Conservation (phyloP, 1,139 yeast species). For the Saccharomyces hybrid region DNA sequence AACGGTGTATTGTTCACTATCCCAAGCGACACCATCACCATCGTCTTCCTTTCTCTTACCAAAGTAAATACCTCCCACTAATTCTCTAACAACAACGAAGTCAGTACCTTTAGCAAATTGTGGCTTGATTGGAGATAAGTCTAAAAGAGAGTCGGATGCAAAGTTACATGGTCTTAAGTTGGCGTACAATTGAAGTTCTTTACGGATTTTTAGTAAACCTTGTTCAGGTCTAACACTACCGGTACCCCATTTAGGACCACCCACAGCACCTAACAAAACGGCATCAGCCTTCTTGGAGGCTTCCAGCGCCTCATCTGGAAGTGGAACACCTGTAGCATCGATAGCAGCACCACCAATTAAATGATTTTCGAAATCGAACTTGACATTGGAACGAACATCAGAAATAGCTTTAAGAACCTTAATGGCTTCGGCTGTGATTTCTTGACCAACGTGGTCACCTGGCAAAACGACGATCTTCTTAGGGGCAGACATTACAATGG, state of each 20-base stretch:
- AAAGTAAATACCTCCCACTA: slow-evolving; percentile 96
- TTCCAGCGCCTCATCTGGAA: slow-evolving; percentile 78
- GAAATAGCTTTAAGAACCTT: slow-evolving; percentile 80
- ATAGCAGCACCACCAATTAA: slow-evolving; percentile 97
- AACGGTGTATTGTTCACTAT: slow-evolving; percentile 85
- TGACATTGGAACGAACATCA: slow-evolving; percentile 50
- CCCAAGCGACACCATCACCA: slow-evolving; percentile 81
- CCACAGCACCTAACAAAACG: slow-evolving; percentile 92
- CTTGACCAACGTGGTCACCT: slow-evolving; percentile 96
- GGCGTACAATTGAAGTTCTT: slow-evolving; percentile 89
- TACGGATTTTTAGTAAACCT: slow-evolving; percentile 87
- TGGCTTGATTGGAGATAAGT: slow-evolving; percentile 78
- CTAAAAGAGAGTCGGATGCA: slow-evolving; percentile 76
- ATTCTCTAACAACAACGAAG: slow-evolving; percentile 87
- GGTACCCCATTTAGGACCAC: slow-evolving; percentile 96
- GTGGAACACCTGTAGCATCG: slow-evolving; percentile 90
- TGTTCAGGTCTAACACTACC: slow-evolving; percentile 94
- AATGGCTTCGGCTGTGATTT: slow-evolving; percentile 81
- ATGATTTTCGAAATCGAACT: slow-evolving; percentile 73
- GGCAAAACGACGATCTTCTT: slow-evolving; percentile 82
- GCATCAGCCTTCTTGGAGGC: slow-evolving; percentile 91
- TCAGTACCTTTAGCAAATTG: slow-evolving; percentile 85
- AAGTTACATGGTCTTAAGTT: slow-evolving; percentile 95
- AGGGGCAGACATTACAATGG: slow-evolving; percentile 14
- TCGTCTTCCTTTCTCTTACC: slow-evolving; percentile 93